phyloP scores from a whole-genome alignment of 495 filamentous ascomycete species.

The Apodospora peruviana region DNA sequence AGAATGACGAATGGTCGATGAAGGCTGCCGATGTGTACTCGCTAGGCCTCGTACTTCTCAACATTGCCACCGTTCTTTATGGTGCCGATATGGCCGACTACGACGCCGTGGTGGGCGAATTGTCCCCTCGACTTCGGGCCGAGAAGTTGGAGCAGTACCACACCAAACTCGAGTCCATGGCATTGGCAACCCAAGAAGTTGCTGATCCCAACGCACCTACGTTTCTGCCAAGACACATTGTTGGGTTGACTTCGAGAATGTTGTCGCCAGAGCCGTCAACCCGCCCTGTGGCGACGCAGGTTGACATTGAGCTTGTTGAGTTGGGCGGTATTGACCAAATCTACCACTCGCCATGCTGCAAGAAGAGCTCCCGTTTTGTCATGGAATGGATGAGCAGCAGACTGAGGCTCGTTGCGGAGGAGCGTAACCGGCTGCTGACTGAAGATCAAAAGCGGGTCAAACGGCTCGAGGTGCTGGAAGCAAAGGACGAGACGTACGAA shows the following conservation, averaged over 20 bases:
- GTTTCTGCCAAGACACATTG: conserved; percentile 28
- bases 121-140: conserved; percentile 13
- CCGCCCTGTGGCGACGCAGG: conserved; percentile 25
- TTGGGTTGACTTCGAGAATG: conserved; percentile 30
- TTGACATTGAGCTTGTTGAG: conserved; percentile 27
- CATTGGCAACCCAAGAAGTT: conserved; percentile 25
- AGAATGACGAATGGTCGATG: conserved; percentile 29
- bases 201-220: conserved; percentile 26
- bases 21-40: conserved; percentile 33
- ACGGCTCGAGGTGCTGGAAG: conserved; percentile 25
- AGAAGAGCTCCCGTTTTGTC: conserved; percentile 24
- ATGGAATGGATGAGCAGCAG: conserved; percentile 23
- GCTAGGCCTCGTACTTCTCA: conserved; percentile 28
- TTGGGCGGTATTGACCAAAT: conserved; percentile 38
- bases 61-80: conserved; percentile 29
- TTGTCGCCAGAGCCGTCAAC: conserved; percentile 15
- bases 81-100: conserved; percentile 26
- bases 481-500: conserved; percentile 29
- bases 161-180: conserved; percentile 16
- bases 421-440: conserved; percentile 19
- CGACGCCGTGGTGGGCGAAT: conserved; percentile 26
- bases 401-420: conserved; percentile 15
- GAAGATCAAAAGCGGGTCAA: conserved; percentile 20
- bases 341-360: conserved; percentile 37
- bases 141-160: conserved; percentile 23